Evolutionary conservation across 306 rosid genomes (phyloP).

Genomic region (Glycine tomentella): DNA sequence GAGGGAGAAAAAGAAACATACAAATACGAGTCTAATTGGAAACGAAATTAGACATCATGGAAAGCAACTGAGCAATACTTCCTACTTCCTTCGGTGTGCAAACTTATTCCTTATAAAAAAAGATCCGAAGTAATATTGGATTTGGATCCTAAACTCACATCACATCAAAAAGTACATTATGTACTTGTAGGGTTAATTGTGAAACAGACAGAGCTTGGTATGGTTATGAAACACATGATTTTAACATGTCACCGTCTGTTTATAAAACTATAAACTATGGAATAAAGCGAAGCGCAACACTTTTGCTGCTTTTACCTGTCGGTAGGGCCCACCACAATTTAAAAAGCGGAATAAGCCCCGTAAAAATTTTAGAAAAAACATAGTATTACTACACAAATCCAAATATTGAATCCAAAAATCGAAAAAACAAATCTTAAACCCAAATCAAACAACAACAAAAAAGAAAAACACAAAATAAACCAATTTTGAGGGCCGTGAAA

Average conservation of each 20-base stretch:
- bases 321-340: conserved; percentile 37
- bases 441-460: background rate
- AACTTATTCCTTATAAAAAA: too few species aligned
- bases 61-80: background rate
- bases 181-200: too few species aligned
- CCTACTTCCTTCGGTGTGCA: too few species aligned
- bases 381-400: background rate
- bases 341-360: background rate
- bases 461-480: background rate
- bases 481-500: conserved; percentile 7
- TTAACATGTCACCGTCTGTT: conserved; percentile 25
- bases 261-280: background rate
- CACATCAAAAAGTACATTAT: too few species aligned
- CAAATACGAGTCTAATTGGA: background rate
- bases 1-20: background rate
- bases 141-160: conserved; percentile 16
- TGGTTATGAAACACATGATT: background rate
- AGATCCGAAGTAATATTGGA: too few species aligned
- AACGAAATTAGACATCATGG: background rate
- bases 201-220: too few species aligned
- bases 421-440: conserved; percentile 13
- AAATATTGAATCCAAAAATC: background rate
- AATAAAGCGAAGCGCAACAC: conserved; percentile 38
- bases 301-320: conserved; percentile 24
- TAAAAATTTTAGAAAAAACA: background rate